These are phyloP conservation scores for Penicillium pulvis DNA, from an alignment of 495 filamentous ascomycete species.

Conservation along the genomic window DNA sequence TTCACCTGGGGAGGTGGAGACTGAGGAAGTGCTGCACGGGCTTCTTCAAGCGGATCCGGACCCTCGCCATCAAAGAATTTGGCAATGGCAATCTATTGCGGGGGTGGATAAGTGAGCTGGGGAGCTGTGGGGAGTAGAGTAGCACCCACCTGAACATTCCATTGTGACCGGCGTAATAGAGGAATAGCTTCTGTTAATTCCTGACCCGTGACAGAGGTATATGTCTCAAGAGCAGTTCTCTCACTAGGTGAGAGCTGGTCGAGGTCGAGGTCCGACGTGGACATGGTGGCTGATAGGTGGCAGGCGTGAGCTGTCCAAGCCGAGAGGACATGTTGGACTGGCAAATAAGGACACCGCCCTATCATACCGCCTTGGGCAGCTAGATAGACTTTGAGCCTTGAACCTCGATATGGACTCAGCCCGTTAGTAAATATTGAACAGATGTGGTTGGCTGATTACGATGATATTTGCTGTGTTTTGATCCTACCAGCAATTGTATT, in stretches of 20 bases:
- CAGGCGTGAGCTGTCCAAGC: constrained; percentile 6
- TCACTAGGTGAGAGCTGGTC: constrained; percentile 71
- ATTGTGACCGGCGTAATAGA: constrained; percentile 80
- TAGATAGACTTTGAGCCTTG: neutral
- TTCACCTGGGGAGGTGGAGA: constrained; percentile 57
- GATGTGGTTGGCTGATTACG: neutral
- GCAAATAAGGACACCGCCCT: constrained; percentile 19
- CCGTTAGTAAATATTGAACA: neutral
- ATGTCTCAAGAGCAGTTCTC: constrained; percentile 81
- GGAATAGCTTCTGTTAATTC: constrained; percentile 75
- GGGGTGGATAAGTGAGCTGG: constrained; percentile 10
- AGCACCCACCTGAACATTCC: constrained; percentile 83
- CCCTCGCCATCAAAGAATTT: constrained; percentile 98
- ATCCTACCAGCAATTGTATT: too few species aligned
- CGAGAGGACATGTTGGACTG: constrained; percentile 23
- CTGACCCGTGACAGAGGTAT: constrained; percentile 84
- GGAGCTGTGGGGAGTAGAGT: constrained; percentile 4
- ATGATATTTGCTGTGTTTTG: too few species aligned
- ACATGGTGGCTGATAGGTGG: constrained; percentile 37
- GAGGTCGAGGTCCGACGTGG: constrained; percentile 58
- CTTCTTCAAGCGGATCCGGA: constrained; percentile 77
- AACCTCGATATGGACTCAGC: neutral
- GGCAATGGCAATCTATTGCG: constrained; percentile 79
- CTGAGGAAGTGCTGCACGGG: constrained; percentile 60
- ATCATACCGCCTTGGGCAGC: constrained; percentile 8